Evolutionary conservation across 2,329 filamentous ascomycete genomes (phyloP).

Genomic region (Pyricularia grisea): DNA sequence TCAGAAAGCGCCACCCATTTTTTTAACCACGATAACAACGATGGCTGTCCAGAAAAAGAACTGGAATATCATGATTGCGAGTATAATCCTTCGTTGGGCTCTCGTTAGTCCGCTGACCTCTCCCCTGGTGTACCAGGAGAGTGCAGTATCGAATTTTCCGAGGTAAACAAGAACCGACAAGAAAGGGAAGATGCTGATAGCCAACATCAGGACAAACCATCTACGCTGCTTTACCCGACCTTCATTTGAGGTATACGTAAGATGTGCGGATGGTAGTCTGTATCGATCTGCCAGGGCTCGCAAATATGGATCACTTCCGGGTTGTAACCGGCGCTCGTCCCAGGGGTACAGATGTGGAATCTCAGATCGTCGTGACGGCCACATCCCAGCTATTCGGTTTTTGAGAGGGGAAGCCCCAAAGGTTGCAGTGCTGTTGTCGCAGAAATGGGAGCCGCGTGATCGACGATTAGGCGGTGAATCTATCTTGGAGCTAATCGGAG

Average conservation of each 20-base stretch:
- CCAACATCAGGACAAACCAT: constrained; percentile 29
- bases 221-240: constrained; percentile 19
- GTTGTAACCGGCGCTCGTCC: constrained; percentile 12
- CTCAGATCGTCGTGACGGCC: constrained; percentile 2
- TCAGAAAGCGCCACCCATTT: constrained; percentile 1
- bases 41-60: constrained; percentile 13
- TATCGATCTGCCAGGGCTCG: constrained; percentile 8
- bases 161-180: constrained; percentile 32
- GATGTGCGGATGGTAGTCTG: constrained; percentile 6
- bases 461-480: background rate
- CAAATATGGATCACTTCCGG: constrained; percentile 10
- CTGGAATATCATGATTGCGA: constrained; percentile 20
- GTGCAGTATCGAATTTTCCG: constrained; percentile 32
- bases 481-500: constrained; percentile 2
- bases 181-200: constrained; percentile 36
- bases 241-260: constrained; percentile 17
- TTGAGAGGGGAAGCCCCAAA: constrained; percentile 2
- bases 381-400: constrained; percentile 1
- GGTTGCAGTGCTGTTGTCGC: constrained; percentile 1
- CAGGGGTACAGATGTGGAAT: constrained; percentile 13
- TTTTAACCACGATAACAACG: constrained; percentile 11
- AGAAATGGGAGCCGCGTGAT: background rate
- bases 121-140: constrained; percentile 40
- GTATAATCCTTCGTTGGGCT: constrained; percentile 24
- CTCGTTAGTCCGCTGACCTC: constrained; percentile 29